Base-by-base conservation (phyloP, 805 yeast species). In the Ogataea dorogensis region DNA sequence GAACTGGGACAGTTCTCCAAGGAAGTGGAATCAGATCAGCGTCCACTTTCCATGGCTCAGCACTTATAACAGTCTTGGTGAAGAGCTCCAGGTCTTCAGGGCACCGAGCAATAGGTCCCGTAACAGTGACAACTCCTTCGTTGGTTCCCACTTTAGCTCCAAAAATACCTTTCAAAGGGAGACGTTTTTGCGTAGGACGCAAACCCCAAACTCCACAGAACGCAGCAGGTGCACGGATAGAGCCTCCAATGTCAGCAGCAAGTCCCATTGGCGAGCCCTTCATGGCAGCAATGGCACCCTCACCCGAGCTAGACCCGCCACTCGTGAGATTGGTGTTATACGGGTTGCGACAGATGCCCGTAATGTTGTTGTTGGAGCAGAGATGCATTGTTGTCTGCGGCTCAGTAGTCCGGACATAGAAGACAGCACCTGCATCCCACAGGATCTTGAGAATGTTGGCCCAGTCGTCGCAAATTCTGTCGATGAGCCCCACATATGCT, bases 31-130 rank as follows among this genome's bases (percentile, higher is more conserved):
- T 50, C 13, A 64, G 46, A 17, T 64, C 58, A 31, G 74, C 68
- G 53, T 79, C 85, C 28, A 56, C 56, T 20, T 63, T 52, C 84
- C 83, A 78, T 7, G 82, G 83, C 53, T 73, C 61, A 42, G 68
- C 61, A 24, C 62, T 68, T 24, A 77, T 54, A 5, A 65, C 48
- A 2, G 69, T 57, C 47, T 70, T 68, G 61, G 74, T 59, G 40
- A 75, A 70, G 43, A 70, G 65, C 31, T 67, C 65, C 21, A 79
- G 54, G 46, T 77, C 81, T 12, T 58, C 66, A 6, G 74, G 64
- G 4, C 70, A 57, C 28, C 71, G 57, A 13, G 75, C 67, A 58
- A 75, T 56, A 2, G 75, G 73, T 3, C 77, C 73, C 39, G 65
- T 50, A 11, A 69, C 74, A 21, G 63, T 54, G 16, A 64, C 63